A percentile compares a stretch with the other conserved stretches of the same genome.
Conservation (phyloP, 306 rosid species). For the Begonia peltatifolia region DNA sequence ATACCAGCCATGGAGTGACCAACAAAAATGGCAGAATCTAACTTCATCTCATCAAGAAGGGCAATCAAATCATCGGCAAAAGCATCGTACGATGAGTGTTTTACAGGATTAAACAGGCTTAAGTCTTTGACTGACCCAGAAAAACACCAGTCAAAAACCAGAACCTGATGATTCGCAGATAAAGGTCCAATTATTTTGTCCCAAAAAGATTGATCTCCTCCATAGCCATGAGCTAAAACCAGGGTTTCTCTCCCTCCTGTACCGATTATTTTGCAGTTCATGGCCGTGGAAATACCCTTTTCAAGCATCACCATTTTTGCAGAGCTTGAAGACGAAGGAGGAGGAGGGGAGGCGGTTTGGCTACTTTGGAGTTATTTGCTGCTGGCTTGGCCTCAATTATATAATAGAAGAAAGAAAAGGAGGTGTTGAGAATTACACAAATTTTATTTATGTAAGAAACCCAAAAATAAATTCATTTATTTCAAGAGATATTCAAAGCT, state of each 20-base stretch:
- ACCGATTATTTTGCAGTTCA: constrained; percentile 41
- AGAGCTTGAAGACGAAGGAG: too few species aligned
- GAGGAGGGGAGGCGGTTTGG: too few species aligned
- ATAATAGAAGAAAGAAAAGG: too few species aligned
- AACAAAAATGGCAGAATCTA: constrained; percentile 33
- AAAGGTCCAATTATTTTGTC: constrained; percentile 47
- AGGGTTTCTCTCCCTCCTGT: constrained; percentile 24
- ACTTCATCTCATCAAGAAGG: constrained; percentile 37
- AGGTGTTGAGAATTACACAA: too few species aligned
- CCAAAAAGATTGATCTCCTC: constrained; percentile 81
- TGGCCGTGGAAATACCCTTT: constrained; percentile 17
- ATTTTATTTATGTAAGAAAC: too few species aligned
- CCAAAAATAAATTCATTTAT: too few species aligned
- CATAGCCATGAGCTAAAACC: constrained; percentile 82
- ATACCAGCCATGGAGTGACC: constrained; percentile 98
- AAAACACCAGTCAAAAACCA: constrained; percentile 77
- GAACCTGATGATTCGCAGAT: constrained; percentile 18
- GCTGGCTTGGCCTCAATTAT: too few species aligned
- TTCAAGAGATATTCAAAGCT: too few species aligned
- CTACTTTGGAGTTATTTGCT: too few species aligned
- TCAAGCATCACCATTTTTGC: constrained; percentile 19
- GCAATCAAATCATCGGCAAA: constrained; percentile 50
- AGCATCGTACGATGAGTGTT: constrained; percentile 34
- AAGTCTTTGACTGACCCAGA: constrained; percentile 37
- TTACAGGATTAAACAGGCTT: constrained; percentile 35